Evolutionary conservation across 2,329 filamentous ascomycete species (phyloP).

Genomic region (Diplodia mutila): DNA sequence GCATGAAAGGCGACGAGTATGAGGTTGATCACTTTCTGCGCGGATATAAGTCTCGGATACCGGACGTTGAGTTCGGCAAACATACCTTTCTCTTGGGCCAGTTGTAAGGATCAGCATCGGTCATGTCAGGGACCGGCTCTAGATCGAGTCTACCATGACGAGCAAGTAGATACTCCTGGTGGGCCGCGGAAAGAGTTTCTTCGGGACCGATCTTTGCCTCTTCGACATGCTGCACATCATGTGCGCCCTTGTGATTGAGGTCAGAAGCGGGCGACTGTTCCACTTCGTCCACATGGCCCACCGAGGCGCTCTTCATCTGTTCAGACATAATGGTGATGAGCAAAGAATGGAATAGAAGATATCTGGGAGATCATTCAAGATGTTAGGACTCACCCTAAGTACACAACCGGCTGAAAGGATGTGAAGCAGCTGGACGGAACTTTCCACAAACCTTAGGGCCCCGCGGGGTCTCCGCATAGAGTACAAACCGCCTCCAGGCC

Average conservation of each 20-base stretch:
- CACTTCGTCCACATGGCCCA: not conserved
- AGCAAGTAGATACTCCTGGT: slow-evolving; percentile 51
- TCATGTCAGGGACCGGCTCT: slow-evolving; percentile 56
- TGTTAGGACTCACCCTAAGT: not conserved
- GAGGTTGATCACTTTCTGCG: slow-evolving; percentile 57
- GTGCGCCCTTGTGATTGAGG: not conserved
- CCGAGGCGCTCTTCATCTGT: not conserved
- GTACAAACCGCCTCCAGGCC: not conserved
- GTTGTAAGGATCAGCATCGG: slow-evolving; percentile 59
- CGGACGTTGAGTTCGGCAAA: not conserved
- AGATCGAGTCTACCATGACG: slow-evolving; percentile 60
- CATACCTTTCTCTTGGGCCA: slow-evolving; percentile 57
- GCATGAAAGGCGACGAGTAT: slow-evolving; percentile 60
- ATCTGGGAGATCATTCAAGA: not conserved
- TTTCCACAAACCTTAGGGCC: not conserved
- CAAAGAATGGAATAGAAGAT: not conserved
- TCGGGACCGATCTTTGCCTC: slow-evolving; percentile 9
- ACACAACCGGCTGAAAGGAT: slow-evolving; percentile 1
- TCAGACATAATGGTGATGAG: not conserved
- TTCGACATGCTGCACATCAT: not conserved
- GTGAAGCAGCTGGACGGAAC: not conserved
- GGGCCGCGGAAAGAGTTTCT: not conserved
- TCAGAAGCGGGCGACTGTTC: no score
- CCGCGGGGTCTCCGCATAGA: not conserved
- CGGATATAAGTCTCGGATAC: not conserved